These are phyloP conservation scores for Leccinum uliginosum DNA, from an alignment of 768 basidiomycete species.

Conservation along the genomic window DNA sequence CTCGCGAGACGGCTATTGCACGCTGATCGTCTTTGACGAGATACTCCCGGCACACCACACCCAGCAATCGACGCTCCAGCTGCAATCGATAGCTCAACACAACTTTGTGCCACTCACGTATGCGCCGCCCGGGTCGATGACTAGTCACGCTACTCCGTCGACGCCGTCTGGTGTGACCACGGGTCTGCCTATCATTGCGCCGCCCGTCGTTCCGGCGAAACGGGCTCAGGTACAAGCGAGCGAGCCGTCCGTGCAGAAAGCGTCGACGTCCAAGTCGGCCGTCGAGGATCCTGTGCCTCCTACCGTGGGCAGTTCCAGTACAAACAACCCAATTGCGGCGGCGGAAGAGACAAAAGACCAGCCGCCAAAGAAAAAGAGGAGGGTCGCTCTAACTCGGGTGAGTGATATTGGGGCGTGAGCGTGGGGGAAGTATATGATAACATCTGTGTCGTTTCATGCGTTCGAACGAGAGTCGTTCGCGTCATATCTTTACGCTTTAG, in stretches of 20 bases:
- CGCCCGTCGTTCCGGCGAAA: slow-evolving; percentile 32
- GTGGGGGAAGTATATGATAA: not conserved
- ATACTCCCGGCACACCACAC: slow-evolving; percentile 83
- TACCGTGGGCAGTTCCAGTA: slow-evolving; percentile 10
- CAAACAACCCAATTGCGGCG: slow-evolving; percentile 2
- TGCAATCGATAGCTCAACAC: slow-evolving; percentile 86
- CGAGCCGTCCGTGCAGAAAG: slow-evolving; percentile 9
- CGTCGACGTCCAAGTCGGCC: slow-evolving; percentile 28
- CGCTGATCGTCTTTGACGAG: slow-evolving; percentile 92
- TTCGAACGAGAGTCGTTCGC: not conserved
- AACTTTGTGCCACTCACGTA: slow-evolving; percentile 63
- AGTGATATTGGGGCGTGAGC: slow-evolving; percentile 45
- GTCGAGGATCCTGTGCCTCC: slow-evolving; percentile 20
- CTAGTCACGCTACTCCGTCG: slow-evolving; percentile 18
- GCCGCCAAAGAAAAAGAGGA: slow-evolving; percentile 82
- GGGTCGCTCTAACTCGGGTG: slow-evolving; percentile 70
- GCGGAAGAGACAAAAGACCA: slow-evolving; percentile 33
- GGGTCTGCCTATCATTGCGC: slow-evolving; percentile 29
- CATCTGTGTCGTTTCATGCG: slow-evolving; percentile 4
- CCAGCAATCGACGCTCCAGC: slow-evolving; percentile 86
- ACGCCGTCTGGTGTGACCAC: slow-evolving; percentile 33
- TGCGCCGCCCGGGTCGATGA: slow-evolving; percentile 12
- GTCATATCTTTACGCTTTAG: slow-evolving; percentile 8
- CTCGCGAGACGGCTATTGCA: slow-evolving; percentile 96
- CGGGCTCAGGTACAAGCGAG: slow-evolving; percentile 32